Base-by-base conservation (phyloP, 1,284 basidiomycete genomes). In the Earliella scabrosa region DNA sequence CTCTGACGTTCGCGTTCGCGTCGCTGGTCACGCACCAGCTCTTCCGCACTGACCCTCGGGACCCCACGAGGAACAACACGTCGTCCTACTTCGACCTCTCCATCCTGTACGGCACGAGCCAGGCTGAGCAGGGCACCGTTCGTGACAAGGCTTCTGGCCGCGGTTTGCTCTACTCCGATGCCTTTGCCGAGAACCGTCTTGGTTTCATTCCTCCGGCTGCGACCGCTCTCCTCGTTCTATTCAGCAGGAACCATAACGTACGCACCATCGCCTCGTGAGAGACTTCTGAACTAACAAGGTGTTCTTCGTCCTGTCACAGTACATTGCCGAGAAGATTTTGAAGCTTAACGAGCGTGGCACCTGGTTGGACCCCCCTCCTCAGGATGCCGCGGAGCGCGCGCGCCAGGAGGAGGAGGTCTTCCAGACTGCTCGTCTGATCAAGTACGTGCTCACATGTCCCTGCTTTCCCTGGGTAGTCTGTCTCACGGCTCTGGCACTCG, bases 21-120 rank as follows among this genome's bases (percentile, higher is more conserved):
- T 81, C 90, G 63, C 73, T 92, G 52, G 77, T 93, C 59, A 92
- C 89, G 61, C 91, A 93, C 69, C 80, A 75, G 57, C 77, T 89
- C 60, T 93, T 93, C 75, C 76, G 86, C 59, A 92, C 90, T 3
- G 77, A 82, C 60, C 73, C 70, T 39, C 52, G 36, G 2, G 77
- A 88, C 66, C 76, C 74, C 71, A 79, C 75, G 0, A 81, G 85
- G 65, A 94, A 94, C 67, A 72, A 83, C 52, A 75, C 85, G 2
- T 87, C 85, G 61, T 88, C 86, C 59, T 94, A 94, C 69, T 77
- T 95, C 26, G 92, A 94, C 65, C 71, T 94, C 27, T 86, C 85
- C 63, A 82, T 90, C 8, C 72, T 94, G 4, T 94, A 94, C 60
- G 91, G 91, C 1, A 83, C 69, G 67, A 83, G 75, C 35, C 71